Evolutionary conservation across 2,329 filamentous ascomycete genomes (phyloP).

Genomic region (Amauroascus niger): DNA sequence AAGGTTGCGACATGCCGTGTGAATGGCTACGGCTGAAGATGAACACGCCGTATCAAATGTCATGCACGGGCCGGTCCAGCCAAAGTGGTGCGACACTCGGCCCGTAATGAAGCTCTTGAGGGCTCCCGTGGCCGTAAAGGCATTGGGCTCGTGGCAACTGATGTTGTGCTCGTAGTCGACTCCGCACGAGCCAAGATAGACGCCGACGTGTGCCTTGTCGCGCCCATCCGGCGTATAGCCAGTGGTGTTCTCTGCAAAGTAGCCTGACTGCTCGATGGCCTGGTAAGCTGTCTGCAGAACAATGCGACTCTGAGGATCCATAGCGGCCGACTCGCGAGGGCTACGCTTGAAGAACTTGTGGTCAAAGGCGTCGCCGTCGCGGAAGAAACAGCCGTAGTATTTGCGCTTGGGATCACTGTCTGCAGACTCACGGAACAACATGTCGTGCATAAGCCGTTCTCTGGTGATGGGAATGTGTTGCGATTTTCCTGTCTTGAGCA

Average conservation of each 20-base stretch:
- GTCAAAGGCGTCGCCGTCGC: neutral
- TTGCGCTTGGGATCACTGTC: neutral
- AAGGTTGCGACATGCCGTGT: neutral
- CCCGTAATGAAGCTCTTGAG: neutral
- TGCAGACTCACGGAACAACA: neutral
- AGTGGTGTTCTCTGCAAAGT: neutral
- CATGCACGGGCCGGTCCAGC: neutral
- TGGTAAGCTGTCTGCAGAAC: neutral
- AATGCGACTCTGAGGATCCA: neutral
- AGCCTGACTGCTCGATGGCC: neutral
- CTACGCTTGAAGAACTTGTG: neutral
- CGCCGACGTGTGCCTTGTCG: neutral
- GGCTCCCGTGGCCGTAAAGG: neutral
- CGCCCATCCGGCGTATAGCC: neutral
- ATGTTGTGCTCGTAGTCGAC: neutral
- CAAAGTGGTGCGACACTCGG: neutral
- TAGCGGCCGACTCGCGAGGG: neutral
- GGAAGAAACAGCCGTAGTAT: neutral
- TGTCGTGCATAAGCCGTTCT: neutral
- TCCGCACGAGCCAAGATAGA: neutral
- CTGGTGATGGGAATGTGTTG: neutral
- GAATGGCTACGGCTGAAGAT: neutral
- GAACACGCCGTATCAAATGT: neutral
- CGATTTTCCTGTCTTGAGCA: neutral
- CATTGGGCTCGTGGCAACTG: neutral